Evolutionary conservation across 345 rosid genomes (phyloP).

Genomic region (Brassica carinata): DNA sequence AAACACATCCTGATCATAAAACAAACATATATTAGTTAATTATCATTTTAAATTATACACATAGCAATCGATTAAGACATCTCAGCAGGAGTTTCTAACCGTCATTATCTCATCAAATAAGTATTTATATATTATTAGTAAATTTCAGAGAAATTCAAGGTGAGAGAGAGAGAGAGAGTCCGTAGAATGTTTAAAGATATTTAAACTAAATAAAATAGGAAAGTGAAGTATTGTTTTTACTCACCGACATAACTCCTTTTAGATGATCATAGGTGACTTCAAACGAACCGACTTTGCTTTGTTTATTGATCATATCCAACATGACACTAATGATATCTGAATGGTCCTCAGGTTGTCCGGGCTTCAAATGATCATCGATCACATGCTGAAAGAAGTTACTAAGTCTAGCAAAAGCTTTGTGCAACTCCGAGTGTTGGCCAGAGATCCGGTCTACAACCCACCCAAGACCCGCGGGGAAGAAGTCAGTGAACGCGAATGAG

Average conservation of each 20-base stretch:
- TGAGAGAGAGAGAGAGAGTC: background rate
- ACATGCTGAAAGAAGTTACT: slow-evolving; percentile 44
- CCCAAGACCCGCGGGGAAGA: slow-evolving; percentile 44
- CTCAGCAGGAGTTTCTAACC: background rate
- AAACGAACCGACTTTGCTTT: slow-evolving; percentile 18
- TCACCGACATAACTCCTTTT: slow-evolving; percentile 59
- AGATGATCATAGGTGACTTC: slow-evolving; percentile 44
- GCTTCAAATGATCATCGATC: slow-evolving; percentile 51
- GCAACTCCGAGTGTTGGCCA: slow-evolving; percentile 39
- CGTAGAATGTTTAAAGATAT: background rate
- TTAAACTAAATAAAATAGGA: background rate
- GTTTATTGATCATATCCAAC: slow-evolving; percentile 33
- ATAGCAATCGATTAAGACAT: background rate
- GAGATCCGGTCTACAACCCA: slow-evolving; percentile 47
- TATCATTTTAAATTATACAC: background rate
- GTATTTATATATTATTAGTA: background rate
- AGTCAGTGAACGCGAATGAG: slow-evolving; percentile 42
- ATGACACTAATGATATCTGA: slow-evolving; percentile 51
- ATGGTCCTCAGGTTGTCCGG: slow-evolving; percentile 13
- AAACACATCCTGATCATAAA: slow-evolving; percentile 45
- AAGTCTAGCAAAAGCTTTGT: slow-evolving; percentile 39
- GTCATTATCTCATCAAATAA: background rate
- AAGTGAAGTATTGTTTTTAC: background rate
- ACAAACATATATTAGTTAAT: background rate
- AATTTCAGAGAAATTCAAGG: background rate